Evolutionary conservation across 2,329 filamentous ascomycete species (phyloP).

Genomic region (Bertia moriformis): DNA sequence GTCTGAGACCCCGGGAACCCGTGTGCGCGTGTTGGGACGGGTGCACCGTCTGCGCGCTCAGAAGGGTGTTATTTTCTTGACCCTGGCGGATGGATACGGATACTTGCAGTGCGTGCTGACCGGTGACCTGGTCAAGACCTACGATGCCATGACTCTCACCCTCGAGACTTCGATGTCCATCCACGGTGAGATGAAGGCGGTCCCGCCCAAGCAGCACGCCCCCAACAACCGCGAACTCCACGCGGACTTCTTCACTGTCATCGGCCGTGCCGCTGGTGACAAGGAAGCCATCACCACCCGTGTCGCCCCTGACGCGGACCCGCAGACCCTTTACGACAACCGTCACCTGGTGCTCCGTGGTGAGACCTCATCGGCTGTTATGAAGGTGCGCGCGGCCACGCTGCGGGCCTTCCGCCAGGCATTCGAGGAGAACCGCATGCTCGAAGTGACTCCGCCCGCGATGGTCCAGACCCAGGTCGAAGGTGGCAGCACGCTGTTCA

Average conservation of each 20-base stretch:
- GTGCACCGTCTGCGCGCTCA: slow-evolving; percentile 50
- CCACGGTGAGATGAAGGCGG: slow-evolving; percentile 68
- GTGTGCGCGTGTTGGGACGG: slow-evolving; percentile 46
- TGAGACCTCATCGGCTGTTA: slow-evolving; percentile 68
- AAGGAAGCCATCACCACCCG: slow-evolving; percentile 84
- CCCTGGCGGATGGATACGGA: slow-evolving; percentile 49
- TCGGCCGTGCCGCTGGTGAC: slow-evolving; percentile 66
- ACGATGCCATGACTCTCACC: slow-evolving; percentile 74
- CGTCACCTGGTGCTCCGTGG: slow-evolving; percentile 75
- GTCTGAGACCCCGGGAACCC: slow-evolving; percentile 28
- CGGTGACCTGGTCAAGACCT: slow-evolving; percentile 48
- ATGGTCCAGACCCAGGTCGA: slow-evolving; percentile 93
- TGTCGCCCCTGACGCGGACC: slow-evolving; percentile 14
- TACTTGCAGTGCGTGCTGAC: slow-evolving; percentile 52
- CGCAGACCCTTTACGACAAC: slow-evolving; percentile 5
- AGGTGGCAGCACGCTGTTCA: slow-evolving; percentile 81
- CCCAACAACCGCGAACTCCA: slow-evolving; percentile 77
- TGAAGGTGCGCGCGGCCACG: slow-evolving; percentile 72
- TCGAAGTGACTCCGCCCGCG: slow-evolving; percentile 77
- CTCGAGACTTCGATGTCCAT: slow-evolving; percentile 78
- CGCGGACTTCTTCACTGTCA: slow-evolving; percentile 75
- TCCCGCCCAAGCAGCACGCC: slow-evolving; percentile 64
- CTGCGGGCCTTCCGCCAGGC: slow-evolving; percentile 67
- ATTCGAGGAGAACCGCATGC: slow-evolving; percentile 63
- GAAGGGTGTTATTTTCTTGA: slow-evolving; percentile 53